phyloP scores from a whole-genome alignment of 2,329 filamentous ascomycete genomes.

The Neonectria sp. region DNA sequence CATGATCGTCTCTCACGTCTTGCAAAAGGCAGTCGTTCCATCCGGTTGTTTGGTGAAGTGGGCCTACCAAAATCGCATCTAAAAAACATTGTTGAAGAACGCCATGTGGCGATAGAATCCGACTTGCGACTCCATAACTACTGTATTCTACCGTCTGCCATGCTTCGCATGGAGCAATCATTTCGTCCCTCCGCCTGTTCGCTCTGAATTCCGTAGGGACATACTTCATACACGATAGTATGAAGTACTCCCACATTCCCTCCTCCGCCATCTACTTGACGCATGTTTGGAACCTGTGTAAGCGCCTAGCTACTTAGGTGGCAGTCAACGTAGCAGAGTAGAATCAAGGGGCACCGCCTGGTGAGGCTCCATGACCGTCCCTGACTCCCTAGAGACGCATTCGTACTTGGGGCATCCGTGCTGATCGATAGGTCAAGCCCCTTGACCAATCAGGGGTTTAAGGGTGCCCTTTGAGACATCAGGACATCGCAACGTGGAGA shows the following conservation, averaged over 20 bases:
- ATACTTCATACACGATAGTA: background rate
- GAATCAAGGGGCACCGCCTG: conserved; percentile 13
- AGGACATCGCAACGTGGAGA: conserved; percentile 13
- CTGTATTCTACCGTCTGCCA: background rate
- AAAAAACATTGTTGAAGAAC: background rate
- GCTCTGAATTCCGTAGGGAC: background rate
- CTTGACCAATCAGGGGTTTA: conserved; percentile 26
- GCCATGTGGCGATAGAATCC: background rate
- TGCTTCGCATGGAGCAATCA: conserved; percentile 6
- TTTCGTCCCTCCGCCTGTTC: background rate
- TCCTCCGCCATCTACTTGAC: conserved; percentile 28
- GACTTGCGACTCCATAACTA: background rate
- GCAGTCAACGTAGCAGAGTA: conserved; percentile 3
- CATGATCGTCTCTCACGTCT: background rate
- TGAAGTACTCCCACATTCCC: background rate
- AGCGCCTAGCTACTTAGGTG: conserved; percentile 19
- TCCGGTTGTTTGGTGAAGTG: background rate
- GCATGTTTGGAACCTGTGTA: conserved; percentile 33
- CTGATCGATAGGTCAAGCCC: conserved; percentile 19
- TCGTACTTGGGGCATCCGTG: conserved; percentile 25
- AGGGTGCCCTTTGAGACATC: conserved; percentile 25
- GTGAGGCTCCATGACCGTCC: conserved; percentile 24
- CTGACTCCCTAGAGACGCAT: conserved; percentile 21
- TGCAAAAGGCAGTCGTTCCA: background rate
- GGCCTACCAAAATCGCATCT: background rate